Conservation (phyloP, 192 early-diverging fungal genomes). For the Allomyces macrogynus region DNA sequence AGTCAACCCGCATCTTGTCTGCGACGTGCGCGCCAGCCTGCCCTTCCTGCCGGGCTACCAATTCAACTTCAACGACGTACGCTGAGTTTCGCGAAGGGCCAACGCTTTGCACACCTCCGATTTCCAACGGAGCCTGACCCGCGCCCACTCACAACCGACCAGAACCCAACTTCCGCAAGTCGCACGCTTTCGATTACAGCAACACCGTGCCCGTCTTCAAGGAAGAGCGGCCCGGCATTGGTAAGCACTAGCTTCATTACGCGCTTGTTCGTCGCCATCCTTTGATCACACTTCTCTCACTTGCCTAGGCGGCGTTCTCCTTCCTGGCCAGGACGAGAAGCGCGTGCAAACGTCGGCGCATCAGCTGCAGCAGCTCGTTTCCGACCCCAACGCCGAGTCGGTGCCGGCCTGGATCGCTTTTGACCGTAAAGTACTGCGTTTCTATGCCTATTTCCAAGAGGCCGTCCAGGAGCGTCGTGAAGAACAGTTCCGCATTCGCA, state of each 20-base stretch:
- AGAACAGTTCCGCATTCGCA: slow-evolving; percentile 6
- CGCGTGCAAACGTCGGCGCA: slow-evolving; percentile 30
- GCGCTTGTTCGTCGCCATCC: too few species aligned
- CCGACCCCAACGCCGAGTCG: slow-evolving; percentile 1
- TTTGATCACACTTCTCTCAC: too few species aligned
- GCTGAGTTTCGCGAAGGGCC: background rate
- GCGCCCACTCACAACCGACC: background rate
- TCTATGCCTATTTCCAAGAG: slow-evolving; percentile 7
- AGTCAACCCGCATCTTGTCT: too few species aligned
- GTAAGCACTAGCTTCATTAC: slow-evolving; percentile 5
- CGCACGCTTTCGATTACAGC: slow-evolving; percentile 35
- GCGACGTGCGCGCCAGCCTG: slow-evolving; percentile 3
- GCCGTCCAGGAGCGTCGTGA: slow-evolving; percentile 7
- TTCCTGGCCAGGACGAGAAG: slow-evolving; percentile 17
- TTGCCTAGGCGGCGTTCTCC: slow-evolving; percentile 17
- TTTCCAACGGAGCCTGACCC: too few species aligned
- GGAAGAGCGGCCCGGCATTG: slow-evolving; percentile 26
- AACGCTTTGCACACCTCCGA: too few species aligned
- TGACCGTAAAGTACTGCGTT: slow-evolving; percentile 6
- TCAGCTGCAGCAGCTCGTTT: background rate
- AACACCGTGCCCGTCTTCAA: slow-evolving; percentile 28
- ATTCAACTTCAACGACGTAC: slow-evolving; percentile 21
- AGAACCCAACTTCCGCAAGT: slow-evolving; percentile 26
- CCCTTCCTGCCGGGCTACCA: slow-evolving; percentile 27
- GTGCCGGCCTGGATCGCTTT: slow-evolving; percentile 7